Conservation (phyloP, 2,329 filamentous ascomycete genomes). For the Calonectria leucothoes region DNA sequence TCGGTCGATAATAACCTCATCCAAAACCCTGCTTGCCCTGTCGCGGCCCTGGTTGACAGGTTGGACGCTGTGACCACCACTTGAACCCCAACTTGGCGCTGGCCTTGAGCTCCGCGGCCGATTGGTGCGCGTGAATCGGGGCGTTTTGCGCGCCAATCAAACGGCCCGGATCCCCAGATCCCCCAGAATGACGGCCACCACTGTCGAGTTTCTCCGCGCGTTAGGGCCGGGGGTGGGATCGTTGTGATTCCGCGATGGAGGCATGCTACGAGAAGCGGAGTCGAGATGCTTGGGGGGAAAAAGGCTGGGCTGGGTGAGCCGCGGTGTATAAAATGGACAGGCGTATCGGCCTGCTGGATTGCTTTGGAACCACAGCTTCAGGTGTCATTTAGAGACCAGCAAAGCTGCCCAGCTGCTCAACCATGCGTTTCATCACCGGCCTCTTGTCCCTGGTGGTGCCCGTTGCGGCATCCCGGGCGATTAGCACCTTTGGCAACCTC, state of each 20-base stretch:
- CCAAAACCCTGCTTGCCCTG: conserved; percentile 1
- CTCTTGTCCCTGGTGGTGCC: conserved; percentile 18
- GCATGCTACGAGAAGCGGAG: conserved; percentile 14
- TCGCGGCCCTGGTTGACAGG: conserved; percentile 4
- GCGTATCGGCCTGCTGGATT: neutral
- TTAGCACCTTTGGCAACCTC: conserved; percentile 39
- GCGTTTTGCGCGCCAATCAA: conserved; percentile 25
- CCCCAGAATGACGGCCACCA: conserved; percentile 13
- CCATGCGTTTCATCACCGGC: conserved; percentile 20
- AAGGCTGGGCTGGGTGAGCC: neutral
- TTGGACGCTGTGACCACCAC: conserved; percentile 5
- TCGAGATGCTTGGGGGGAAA: neutral
- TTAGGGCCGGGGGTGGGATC: neutral
- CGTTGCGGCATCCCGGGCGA: conserved; percentile 8
- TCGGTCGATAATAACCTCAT: conserved; percentile 12
- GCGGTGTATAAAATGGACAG: conserved; percentile 18
- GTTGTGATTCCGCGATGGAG: conserved; percentile 17
- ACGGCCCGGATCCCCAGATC: conserved; percentile 10
- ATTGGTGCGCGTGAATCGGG: conserved; percentile 23
- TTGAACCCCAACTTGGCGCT: conserved; percentile 10
- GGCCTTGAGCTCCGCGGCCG: neutral
- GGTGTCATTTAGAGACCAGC: neutral
- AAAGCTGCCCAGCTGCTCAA: neutral
- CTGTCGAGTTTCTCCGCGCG: conserved; percentile 20
- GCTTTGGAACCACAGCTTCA: neutral